These are phyloP conservation scores for Lepiota brunneoincarnata DNA, from an alignment of 768 basidiomycete genomes.

Conservation along the genomic window DNA sequence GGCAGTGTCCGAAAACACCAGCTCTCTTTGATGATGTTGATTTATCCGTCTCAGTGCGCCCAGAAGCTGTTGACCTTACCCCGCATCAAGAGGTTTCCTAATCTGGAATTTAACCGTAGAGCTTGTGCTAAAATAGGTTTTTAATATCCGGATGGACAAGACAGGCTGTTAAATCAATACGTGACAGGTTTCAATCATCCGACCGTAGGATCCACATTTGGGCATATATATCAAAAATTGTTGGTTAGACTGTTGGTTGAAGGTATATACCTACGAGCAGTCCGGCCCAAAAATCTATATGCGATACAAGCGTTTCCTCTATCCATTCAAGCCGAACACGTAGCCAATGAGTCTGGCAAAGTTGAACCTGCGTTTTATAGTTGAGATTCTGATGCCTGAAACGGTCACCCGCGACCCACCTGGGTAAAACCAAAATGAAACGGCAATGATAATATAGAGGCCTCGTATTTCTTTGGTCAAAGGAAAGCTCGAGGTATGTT, in stretches of 20 bases:
- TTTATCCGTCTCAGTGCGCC: no score
- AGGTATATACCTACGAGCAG: not conserved
- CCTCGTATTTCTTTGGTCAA: conserved; percentile 30
- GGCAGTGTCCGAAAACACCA: not conserved
- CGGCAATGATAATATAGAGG: conserved; percentile 69
- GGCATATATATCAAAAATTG: no score
- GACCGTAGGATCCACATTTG: not conserved
- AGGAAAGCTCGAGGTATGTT: not conserved
- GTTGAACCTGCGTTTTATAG: conserved; percentile 20
- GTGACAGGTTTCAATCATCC: not conserved
- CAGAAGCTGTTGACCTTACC: no score
- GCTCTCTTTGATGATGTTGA: no score
- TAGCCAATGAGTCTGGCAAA: conserved; percentile 13
- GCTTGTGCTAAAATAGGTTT: not conserved
- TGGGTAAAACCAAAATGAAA: conserved; percentile 71
- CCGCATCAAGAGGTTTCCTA: no score
- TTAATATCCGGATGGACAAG: not conserved
- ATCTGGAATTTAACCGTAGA: no score
- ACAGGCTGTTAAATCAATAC: not conserved
- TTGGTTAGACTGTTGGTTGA: no score
- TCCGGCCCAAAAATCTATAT: no score
- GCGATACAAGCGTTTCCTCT: not conserved
- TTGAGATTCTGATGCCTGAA: not conserved
- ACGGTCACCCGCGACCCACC: conserved; percentile 23
- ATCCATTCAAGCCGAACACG: conserved; percentile 1